phyloP scores from a whole-genome alignment of 495 filamentous ascomycete genomes.

The Physcia stellaris region DNA sequence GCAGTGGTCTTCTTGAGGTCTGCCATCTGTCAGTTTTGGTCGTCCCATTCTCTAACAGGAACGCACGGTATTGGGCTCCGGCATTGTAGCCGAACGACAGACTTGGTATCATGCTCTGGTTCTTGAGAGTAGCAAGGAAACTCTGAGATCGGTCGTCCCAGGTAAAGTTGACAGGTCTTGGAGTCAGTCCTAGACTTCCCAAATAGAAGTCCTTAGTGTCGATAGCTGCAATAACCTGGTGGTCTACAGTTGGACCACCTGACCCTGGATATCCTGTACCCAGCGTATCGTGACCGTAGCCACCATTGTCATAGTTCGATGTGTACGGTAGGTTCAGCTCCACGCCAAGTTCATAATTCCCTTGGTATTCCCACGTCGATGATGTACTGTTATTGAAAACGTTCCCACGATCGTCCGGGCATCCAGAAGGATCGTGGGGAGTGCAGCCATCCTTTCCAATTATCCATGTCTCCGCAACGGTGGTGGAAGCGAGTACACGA shows the following conservation, averaged over 20 bases:
- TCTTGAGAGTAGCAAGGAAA: conserved; percentile 14
- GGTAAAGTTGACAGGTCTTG: conserved; percentile 19
- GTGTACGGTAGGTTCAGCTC: conserved; percentile 15
- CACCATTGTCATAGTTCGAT: conserved; percentile 18
- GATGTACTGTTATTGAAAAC: conserved; percentile 17
- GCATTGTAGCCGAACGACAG: conserved; percentile 22
- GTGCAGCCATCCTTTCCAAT: conserved; percentile 25
- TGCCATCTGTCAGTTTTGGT: background rate
- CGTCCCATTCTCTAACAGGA: background rate
- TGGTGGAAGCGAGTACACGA: conserved; percentile 20
- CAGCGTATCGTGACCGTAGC: conserved; percentile 20
- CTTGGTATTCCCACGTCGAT: conserved; percentile 16
- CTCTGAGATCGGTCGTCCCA: conserved; percentile 16
- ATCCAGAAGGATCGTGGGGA: conserved; percentile 14
- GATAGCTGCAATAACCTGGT: conserved; percentile 17
- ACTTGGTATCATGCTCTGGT: conserved; percentile 13
- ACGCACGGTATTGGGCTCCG: conserved; percentile 15
- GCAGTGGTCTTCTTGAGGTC: conserved; percentile 24
- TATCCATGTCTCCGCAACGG: conserved; percentile 17
- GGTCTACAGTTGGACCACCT: conserved; percentile 6
- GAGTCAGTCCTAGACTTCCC: conserved; percentile 18
- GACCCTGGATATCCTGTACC: conserved; percentile 15
- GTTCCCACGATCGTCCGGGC: conserved; percentile 19
- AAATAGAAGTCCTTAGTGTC: conserved; percentile 22
- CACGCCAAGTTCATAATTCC: conserved; percentile 13